Evolutionary conservation across 331 rosid species (phyloP), one percentile per base, ranked within the genome.

Genomic region (Pyrus hybrid): DNA sequence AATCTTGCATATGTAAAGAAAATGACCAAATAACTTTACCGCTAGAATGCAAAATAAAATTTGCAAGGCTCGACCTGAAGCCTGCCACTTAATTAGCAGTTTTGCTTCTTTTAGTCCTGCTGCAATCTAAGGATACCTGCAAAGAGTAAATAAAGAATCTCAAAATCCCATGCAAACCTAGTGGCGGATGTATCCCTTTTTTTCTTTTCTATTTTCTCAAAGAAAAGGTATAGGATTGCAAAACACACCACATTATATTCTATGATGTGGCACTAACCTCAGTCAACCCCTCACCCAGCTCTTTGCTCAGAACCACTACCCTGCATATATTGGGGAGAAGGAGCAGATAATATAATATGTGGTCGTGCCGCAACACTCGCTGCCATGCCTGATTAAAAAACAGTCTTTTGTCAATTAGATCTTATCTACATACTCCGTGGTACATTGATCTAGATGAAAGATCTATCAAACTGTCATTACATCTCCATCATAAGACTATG

Each of bases 101-200:
- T 83, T 91, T 91, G 83, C 92, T 88, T 93, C 95, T 90, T 95
- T 85, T 88, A 87, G 96, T 88, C 98, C 97, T 94, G 97, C 97
- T 88, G 95, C 96, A 94, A 86, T 87, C 91, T 80, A 88, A 84
- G 85, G 89, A 86, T 84, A 88, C 93, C 97, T 91, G 84, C 61
- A 68, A 81, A 63, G 77, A 49, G 33, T 80, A 2, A 54, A 67
- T 70, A 47, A 14, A 78, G 76, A 26, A 63, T 41, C 74, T 61
- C 43, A 64, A 32, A 71, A 20, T n/a, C 21, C 13, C 49, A 7
- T 20, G 17, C 47, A 11, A 4, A 5, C 56, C 65, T 7, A 71
- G 35, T 53, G 18, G 20, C 14, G 13, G 13, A 54, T 30, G 21
- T 3, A 29, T 28, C 21, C 23, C 11, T 70, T n/a, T 54, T 33